Evolutionary conservation across 106 monocot genomes (phyloP), one percentile per base, ranked within the genome.

Genomic region (Hemerocallis citrina): DNA sequence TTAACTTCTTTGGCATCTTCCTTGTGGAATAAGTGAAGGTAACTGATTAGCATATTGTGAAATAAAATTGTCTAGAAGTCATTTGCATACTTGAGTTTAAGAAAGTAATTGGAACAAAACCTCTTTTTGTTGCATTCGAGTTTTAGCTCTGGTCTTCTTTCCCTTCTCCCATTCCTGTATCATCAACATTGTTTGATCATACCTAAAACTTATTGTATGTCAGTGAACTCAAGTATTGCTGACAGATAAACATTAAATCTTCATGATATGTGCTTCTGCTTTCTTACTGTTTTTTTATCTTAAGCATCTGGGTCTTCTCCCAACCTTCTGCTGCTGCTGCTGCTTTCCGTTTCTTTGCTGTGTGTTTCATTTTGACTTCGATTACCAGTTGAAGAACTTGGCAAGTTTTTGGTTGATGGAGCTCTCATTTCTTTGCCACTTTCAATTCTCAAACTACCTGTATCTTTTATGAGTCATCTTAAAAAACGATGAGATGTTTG

Each of bases 391-490:
- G 61, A 61, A 32, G 21, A 38, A 11, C 11, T 28, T 42, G 60
- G 25, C 50, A 37, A 17, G 15, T 49, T 51, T 69, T 4, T 69
- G 27, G 37, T 62, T 28, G 52, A 32, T 29, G 51, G 19, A 22
- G 52, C 49, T 52, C 11, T 51, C n/a, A 13, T 51, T 7, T 61
- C 69, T 50, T 69, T 69, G 36, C 27, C 41, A 42, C 52, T 70
- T 31, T 60, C 50, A 50, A 29, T 7, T 19, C 61, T 62, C 30
- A 51, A 39, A 50, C 20, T 55, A 41, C 40, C 55, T 55, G 40
- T 66, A n/a, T 55, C 66, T 42, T 30, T 55, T 54, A 55, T 55
- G 67, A 43, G 73, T 74, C 59, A 52, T 81, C 55, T 72, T 84
- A 27, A 63, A 45, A 15, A n/a, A n/a, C n/a, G n/a, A n/a, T n/a